phyloP scores from a whole-genome alignment of 345 rosid genomes.

The Reutealis trisperma region DNA sequence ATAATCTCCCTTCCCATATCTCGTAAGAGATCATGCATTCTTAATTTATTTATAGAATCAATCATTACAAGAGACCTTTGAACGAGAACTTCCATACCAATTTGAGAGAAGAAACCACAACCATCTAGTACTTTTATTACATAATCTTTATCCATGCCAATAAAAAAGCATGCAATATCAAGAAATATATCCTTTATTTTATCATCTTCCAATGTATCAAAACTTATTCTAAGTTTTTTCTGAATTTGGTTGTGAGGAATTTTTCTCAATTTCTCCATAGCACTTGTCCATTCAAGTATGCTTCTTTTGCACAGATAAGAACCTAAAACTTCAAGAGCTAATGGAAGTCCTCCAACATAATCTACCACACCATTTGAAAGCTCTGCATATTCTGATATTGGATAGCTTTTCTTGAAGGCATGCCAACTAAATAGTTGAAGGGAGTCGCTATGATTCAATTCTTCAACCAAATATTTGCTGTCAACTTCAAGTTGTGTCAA shows the following conservation, averaged over 20 bases:
- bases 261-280: background rate
- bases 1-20: background rate
- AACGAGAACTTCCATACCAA: background rate
- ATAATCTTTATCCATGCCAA: background rate
- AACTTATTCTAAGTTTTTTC: background rate
- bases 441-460: background rate
- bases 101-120: background rate
- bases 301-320: constrained; percentile 5
- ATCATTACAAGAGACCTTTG: background rate
- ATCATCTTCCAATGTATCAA: background rate
- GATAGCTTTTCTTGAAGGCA: background rate
- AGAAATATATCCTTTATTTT: background rate
- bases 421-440: background rate
- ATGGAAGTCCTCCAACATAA: constrained; percentile 5
- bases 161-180: background rate
- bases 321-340: constrained; percentile 7
- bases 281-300: constrained; percentile 3
- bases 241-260: background rate
- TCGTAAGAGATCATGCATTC: background rate
- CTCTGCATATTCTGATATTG: background rate
- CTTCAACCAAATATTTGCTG: background rate
- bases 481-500: background rate
- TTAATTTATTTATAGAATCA: background rate
- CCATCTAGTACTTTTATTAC: background rate
- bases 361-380: background rate